phyloP scores from a whole-genome alignment of 257 asterid genomes.

The Buddleja alternifolia region DNA sequence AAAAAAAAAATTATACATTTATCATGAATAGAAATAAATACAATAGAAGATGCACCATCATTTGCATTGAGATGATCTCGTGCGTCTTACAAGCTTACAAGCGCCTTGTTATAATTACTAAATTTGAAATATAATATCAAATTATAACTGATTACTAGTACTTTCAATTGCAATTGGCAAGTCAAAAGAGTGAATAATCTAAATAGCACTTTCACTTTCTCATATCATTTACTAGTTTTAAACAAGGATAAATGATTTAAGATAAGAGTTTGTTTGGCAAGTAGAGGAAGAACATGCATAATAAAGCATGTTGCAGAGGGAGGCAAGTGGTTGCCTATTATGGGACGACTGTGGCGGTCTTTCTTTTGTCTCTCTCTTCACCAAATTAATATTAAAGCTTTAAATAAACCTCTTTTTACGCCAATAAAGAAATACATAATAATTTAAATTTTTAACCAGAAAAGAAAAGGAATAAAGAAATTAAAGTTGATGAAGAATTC shows the following conservation, averaged over 20 bases:
- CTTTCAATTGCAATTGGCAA: no score
- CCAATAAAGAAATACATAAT: background rate
- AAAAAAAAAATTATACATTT: no score
- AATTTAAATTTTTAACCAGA: background rate
- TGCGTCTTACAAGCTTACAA: no score
- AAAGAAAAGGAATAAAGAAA: slow-evolving; percentile 3
- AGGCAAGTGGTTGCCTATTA: slow-evolving; percentile 46
- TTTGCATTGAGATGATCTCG: no score
- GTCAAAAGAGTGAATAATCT: no score
- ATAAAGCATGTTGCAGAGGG: slow-evolving; percentile 14
- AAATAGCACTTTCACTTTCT: no score
- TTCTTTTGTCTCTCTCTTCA: slow-evolving; percentile 38
- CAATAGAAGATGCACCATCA: no score
- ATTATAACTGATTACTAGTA: no score
- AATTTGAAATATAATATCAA: no score
- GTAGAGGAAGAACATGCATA: background rate
- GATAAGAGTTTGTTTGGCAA: background rate
- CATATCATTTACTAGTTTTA: background rate
- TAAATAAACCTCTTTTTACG: background rate
- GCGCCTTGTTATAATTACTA: no score
- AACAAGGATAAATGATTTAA: background rate
- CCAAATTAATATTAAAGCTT: slow-evolving; percentile 19
- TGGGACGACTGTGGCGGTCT: slow-evolving; percentile 62
- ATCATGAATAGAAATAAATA: no score
- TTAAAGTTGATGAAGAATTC: background rate